Conservation (phyloP, 257 asterid species). For the Nicotiana undulata region DNA sequence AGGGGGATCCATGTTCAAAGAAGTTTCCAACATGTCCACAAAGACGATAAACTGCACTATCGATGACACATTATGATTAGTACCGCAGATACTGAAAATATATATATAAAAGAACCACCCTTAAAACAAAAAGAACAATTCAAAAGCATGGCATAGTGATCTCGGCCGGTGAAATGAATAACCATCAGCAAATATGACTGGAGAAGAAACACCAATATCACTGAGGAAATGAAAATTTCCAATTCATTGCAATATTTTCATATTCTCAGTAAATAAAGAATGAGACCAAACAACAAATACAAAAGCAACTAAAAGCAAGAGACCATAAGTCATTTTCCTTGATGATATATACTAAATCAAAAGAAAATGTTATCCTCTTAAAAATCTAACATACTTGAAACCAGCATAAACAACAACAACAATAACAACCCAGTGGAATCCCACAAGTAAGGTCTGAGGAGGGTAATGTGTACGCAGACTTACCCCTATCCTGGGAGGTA, state of each 20-base stretch:
- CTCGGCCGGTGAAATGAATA: background rate
- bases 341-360: background rate
- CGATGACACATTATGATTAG: background rate
- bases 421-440: too few relatives aligned
- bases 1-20: slow-evolving; percentile 33
- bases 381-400: background rate
- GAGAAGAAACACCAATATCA: background rate
- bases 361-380: background rate
- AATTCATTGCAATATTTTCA: background rate
- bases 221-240: background rate
- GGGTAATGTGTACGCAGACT: too few relatives aligned
- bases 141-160: background rate
- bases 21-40: background rate
- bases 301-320: background rate
- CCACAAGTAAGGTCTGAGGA: too few relatives aligned
- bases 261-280: background rate
- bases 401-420: too few relatives aligned
- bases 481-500: too few relatives aligned
- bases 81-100: background rate
- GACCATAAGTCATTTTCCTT: background rate
- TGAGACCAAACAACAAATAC: background rate
- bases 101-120: background rate
- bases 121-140: background rate
- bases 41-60: background rate
- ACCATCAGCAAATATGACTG: background rate